A percentile compares a stretch with the other conserved stretches of the same genome.
These are phyloP conservation scores for Phytophthora fragariae DNA, from an alignment of 352 stramenopile genomes.

Conservation along the genomic window DNA sequence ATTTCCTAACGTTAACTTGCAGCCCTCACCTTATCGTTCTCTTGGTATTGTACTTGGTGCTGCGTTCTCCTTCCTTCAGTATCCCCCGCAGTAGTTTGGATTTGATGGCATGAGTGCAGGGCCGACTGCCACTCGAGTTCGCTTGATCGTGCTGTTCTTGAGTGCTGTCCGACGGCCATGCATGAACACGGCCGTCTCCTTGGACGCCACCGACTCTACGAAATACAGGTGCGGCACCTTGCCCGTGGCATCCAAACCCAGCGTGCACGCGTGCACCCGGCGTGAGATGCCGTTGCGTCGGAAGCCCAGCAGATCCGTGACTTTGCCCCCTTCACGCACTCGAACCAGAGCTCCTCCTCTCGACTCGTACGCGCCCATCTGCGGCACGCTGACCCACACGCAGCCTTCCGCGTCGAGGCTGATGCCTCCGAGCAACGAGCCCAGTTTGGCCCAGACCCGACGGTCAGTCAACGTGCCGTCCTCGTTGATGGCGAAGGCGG, in stretches of 20 bases:
- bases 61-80: slow-evolving; percentile 35
- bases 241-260: slow-evolving; percentile 52
- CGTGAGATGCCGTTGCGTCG: slow-evolving; percentile 59
- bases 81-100: slow-evolving; percentile 64
- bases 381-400: slow-evolving; percentile 62
- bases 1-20: slow-evolving; percentile 4
- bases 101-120: slow-evolving; percentile 50
- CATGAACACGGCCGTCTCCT: slow-evolving; percentile 49
- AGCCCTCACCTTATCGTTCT: background rate
- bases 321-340: slow-evolving; percentile 60
- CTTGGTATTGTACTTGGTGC: background rate
- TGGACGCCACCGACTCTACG: slow-evolving; percentile 47
- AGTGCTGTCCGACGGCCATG: slow-evolving; percentile 34
- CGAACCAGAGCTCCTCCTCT: slow-evolving; percentile 57
- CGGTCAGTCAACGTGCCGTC: slow-evolving; percentile 58
- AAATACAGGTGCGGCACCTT: slow-evolving; percentile 61
- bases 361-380: slow-evolving; percentile 52
- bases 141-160: slow-evolving; percentile 51
- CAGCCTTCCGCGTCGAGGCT: slow-evolving; percentile 71
- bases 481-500: slow-evolving; percentile 57
- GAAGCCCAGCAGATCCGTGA: slow-evolving; percentile 62
- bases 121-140: slow-evolving; percentile 53
- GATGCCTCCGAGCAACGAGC: slow-evolving; percentile 60
- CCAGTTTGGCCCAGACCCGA: slow-evolving; percentile 62
- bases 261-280: slow-evolving; percentile 61